phyloP scores from a whole-genome alignment of 2,329 filamentous ascomycete genomes.

The Claviceps capensis region DNA sequence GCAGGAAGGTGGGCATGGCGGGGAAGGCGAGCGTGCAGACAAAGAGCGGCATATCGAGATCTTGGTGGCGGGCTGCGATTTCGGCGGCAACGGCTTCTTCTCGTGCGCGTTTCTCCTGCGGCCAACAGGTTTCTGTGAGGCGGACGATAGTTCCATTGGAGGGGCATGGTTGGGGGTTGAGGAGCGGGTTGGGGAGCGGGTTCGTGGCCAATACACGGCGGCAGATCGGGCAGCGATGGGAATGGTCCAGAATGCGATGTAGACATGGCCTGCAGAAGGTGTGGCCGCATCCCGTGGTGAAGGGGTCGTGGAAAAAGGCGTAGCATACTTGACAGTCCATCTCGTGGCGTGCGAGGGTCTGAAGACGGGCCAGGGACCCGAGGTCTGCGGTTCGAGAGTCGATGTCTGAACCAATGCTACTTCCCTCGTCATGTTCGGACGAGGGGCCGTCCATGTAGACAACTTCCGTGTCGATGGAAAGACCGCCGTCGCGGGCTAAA shows the following conservation, averaged over 20 bases:
- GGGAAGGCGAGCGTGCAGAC: conserved; percentile 75
- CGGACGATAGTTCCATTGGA: conserved; percentile 49
- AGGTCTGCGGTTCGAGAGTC: neutral
- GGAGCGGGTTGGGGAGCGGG: conserved; percentile 26
- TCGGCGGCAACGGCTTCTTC: conserved; percentile 42
- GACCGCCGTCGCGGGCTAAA: conserved; percentile 46
- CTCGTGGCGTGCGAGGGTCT: conserved; percentile 50
- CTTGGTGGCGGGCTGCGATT: conserved; percentile 39
- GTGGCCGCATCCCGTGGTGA: conserved; percentile 78
- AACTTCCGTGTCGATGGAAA: conserved; percentile 43
- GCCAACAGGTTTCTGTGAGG: conserved; percentile 56
- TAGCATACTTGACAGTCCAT: conserved; percentile 87
- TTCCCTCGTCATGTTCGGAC: neutral
- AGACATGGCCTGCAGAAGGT: conserved; percentile 78
- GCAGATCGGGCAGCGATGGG: conserved; percentile 67
- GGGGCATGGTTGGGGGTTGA: conserved; percentile 27
- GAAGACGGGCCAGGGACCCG: conserved; percentile 37
- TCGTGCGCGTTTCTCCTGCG: conserved; percentile 47
- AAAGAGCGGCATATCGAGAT: conserved; percentile 58
- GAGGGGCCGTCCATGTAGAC: conserved; percentile 25
- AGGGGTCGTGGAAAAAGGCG: conserved; percentile 62
- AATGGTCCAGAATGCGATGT: conserved; percentile 62
- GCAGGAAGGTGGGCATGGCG: conserved; percentile 69
- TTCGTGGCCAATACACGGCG: conserved; percentile 47
- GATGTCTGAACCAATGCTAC: neutral